Percentiles rank a stretch among this genome's conserved stretches.
Evolutionary conservation across 2,329 filamentous ascomycete species (phyloP).

Genomic region (Helotiales sp.): DNA sequence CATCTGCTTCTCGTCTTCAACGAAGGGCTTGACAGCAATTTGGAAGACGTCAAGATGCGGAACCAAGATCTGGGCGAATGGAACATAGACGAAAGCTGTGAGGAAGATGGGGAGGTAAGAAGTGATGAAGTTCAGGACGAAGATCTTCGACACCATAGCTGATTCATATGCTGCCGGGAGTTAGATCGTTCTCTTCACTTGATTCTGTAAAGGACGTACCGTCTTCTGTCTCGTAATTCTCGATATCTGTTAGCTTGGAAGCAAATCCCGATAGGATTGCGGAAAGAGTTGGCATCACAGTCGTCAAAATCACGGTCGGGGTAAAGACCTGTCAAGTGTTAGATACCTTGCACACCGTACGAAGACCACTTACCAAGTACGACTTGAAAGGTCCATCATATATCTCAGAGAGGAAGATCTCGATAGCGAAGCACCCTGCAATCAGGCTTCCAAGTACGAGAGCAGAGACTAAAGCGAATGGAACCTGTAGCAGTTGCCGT

Average conservation of each 20-base stretch:
- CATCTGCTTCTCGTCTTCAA: constrained; percentile 71
- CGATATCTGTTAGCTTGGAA: constrained; percentile 73
- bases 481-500: constrained; percentile 64
- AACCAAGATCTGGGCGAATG: constrained; percentile 80
- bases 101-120: constrained; percentile 91
- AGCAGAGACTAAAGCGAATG: constrained; percentile 75
- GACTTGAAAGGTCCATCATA: constrained; percentile 87
- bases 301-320: constrained; percentile 84
- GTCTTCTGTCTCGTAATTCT: constrained; percentile 91
- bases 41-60: constrained; percentile 85
- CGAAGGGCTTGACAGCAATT: constrained; percentile 71
- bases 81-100: constrained; percentile 92
- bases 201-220: constrained; percentile 38
- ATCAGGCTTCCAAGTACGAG: constrained; percentile 78
- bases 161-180: constrained; percentile 65
- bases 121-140: constrained; percentile 94
- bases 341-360: background rate
- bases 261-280: constrained; percentile 75
- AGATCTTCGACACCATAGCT: constrained; percentile 87
- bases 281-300: constrained; percentile 76
- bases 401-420: constrained; percentile 93
- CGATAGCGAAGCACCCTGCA: constrained; percentile 82
- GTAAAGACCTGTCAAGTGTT: constrained; percentile 68
- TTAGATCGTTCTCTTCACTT: constrained; percentile 9
- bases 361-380: constrained; percentile 62